Base-by-base conservation (phyloP, 345 rosid species). In the Orychophragmus violaceus region DNA sequence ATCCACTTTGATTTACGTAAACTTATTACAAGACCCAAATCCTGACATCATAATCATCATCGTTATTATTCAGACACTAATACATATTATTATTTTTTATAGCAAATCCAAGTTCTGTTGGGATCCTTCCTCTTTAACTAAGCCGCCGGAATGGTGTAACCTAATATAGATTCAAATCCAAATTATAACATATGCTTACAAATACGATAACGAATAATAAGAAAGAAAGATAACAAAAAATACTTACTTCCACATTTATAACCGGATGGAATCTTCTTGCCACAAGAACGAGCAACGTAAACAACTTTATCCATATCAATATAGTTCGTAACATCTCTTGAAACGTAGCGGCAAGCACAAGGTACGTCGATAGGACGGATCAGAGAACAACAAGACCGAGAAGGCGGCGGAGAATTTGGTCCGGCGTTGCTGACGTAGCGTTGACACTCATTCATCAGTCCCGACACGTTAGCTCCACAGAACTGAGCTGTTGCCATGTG, bases 241-340 rank as follows among this genome's bases (percentile, higher is more conserved):
- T 18, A 24, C 82, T 63, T 60, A 77, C 82, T 75, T 75, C 88
- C 85, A 64, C 88, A 78, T 72, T 80, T 78, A 21, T 39, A 54
- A 13, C 85, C 86, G 1, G 61, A 71, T 0, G 46, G 23, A 36
- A 82, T 58, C 9, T 72, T 76, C 12, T 71, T 68, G 65, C 83
- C 82, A 36, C 88, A 84, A 51, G 67, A 76, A 6, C 61, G 50
- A 27, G 80, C 81, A 33, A 80, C 79, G 8, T 69, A 72, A 27
- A 68, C 80, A 8, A 77, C 82, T 71, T 84, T 84, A 16, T 64
- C 65, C 84, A 80, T 69, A 68, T 79, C 80, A 30, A 80, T 35
- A 42, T 52, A 5, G 50, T 37, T 65, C 63, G 44, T 69, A 17
- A 75, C 37, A 3, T 67, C 72, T 18, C 52, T 24, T 9, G 83